phyloP scores from a whole-genome alignment of 257 asterid genomes.

The Nicotiana otophora region DNA sequence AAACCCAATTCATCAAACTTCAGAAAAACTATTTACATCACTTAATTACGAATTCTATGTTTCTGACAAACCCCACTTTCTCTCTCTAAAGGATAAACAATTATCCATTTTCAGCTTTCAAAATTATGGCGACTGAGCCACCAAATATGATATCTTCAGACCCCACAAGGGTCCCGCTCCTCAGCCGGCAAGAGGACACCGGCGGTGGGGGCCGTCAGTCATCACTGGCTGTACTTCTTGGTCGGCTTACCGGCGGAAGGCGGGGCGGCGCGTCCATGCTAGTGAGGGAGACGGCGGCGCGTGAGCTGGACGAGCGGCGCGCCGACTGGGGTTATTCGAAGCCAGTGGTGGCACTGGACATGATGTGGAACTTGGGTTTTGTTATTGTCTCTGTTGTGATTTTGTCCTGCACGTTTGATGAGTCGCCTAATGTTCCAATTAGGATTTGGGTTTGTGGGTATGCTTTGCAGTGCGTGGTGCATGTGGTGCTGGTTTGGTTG shows the following conservation, averaged over 20 bases:
- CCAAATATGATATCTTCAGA: not conserved
- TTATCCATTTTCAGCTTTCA: not conserved
- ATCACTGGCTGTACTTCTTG: slow-evolving; percentile 53
- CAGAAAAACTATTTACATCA: not conserved
- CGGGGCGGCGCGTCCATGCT: slow-evolving; percentile 69
- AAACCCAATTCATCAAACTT: not conserved
- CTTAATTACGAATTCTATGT: not conserved
- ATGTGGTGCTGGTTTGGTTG: slow-evolving; percentile 68
- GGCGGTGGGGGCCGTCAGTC: slow-evolving; percentile 27
- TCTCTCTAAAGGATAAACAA: not conserved
- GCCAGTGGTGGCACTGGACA: slow-evolving; percentile 86
- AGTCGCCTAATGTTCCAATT: slow-evolving; percentile 66
- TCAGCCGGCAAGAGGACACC: slow-evolving; percentile 49
- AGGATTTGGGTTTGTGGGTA: slow-evolving; percentile 93
- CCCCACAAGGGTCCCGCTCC: slow-evolving; percentile 40
- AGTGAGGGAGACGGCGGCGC: slow-evolving; percentile 89
- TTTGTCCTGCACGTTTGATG: slow-evolving; percentile 48
- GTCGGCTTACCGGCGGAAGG: slow-evolving; percentile 68
- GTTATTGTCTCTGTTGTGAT: slow-evolving; percentile 66
- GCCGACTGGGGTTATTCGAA: slow-evolving; percentile 95
- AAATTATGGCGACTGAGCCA: slow-evolving; percentile 21
- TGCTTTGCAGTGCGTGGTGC: slow-evolving; percentile 80
- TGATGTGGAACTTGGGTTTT: slow-evolving; percentile 81
- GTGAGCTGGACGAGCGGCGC: slow-evolving; percentile 94
- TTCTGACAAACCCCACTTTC: not conserved